A percentile compares a stretch with the other conserved stretches of the same genome.
These are phyloP conservation scores for Gentiana macrophylla DNA, from an alignment of 257 asterid species.

Conservation along the genomic window DNA sequence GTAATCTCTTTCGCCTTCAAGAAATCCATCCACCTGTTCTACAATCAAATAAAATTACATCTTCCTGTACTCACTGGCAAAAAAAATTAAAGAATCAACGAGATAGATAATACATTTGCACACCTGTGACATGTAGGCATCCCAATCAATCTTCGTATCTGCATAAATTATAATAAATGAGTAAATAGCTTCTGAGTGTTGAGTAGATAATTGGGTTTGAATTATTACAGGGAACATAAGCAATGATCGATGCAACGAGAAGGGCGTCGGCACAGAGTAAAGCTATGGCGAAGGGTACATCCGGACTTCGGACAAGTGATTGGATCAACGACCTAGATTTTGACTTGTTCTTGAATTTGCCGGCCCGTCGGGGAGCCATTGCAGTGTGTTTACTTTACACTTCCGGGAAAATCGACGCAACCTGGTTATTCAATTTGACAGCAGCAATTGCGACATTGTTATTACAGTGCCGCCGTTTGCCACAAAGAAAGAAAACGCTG, in stretches of 20 bases:
- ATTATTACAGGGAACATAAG: constrained; percentile 71
- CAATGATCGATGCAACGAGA: constrained; percentile 54
- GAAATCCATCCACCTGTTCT: constrained; percentile 63
- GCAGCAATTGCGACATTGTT: no score
- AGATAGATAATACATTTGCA: constrained; percentile 1
- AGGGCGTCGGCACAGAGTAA: constrained; percentile 59
- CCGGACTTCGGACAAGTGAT: constrained; percentile 20
- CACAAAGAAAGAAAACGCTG: no score
- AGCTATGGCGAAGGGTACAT: constrained; percentile 35
- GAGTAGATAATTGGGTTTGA: constrained; percentile 2
- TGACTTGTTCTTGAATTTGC: constrained; percentile 13
- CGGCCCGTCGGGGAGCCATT: constrained; percentile 32
- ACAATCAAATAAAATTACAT: constrained; percentile 9
- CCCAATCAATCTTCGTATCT: constrained; percentile 99
- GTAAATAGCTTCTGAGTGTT: background rate
- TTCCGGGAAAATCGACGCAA: no score
- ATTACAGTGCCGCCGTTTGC: no score
- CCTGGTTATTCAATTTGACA: no score
- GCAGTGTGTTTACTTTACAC: constrained; percentile 8
- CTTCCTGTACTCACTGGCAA: constrained; percentile 11
- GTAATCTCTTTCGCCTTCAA: constrained; percentile 88
- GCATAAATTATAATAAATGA: constrained; percentile 4
- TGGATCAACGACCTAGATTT: constrained; percentile 15
- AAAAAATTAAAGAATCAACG: background rate
- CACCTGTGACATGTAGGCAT: constrained; percentile 98